Conservation (phyloP, 805 yeast genomes). For the Lipomyces kockii region DNA sequence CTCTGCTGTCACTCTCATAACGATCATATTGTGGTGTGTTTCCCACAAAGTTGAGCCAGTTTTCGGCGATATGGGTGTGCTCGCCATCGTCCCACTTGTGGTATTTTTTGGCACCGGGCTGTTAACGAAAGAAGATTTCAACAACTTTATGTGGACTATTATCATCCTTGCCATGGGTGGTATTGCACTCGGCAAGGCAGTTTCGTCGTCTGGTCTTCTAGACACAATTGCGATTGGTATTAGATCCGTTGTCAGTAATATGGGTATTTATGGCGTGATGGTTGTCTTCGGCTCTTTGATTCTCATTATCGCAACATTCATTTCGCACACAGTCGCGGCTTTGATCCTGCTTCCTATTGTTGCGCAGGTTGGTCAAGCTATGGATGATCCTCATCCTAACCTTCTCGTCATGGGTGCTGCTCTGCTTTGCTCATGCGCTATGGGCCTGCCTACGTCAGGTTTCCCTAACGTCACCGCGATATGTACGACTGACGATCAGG, state of each 20-base stretch:
- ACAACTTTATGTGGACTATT: slow-evolving; percentile 96
- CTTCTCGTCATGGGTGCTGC: slow-evolving; percentile 70
- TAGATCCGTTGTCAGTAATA: slow-evolving; percentile 65
- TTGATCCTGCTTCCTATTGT: slow-evolving; percentile 89
- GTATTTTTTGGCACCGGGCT: slow-evolving; percentile 91
- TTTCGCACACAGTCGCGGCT: slow-evolving; percentile 97
- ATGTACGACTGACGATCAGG: slow-evolving; percentile 90
- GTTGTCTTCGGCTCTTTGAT: slow-evolving; percentile 81
- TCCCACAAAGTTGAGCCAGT: slow-evolving; percentile 71
- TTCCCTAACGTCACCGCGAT: slow-evolving; percentile 98
- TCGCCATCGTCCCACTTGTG: slow-evolving; percentile 87
- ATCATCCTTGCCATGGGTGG: slow-evolving; percentile 98
- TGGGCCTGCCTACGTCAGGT: slow-evolving; percentile 97
- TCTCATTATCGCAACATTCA: slow-evolving; percentile 87
- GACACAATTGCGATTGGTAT: slow-evolving; percentile 75
- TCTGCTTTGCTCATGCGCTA: slow-evolving; percentile 85
- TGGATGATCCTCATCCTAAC: slow-evolving; percentile 74
- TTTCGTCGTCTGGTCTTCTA: slow-evolving; percentile 85
- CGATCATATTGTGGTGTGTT: slow-evolving; percentile 89
- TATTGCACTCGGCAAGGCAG: slow-evolving; percentile 92
- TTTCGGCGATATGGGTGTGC: slow-evolving; percentile 96
- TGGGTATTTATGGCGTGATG: slow-evolving; percentile 74
- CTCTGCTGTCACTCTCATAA: slow-evolving; percentile 63
- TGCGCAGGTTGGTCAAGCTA: slow-evolving; percentile 78
- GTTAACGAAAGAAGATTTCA: slow-evolving; percentile 85